Evolutionary conservation across 2,329 filamentous ascomycete species (phyloP).

Genomic region (Madurella fahalii): DNA sequence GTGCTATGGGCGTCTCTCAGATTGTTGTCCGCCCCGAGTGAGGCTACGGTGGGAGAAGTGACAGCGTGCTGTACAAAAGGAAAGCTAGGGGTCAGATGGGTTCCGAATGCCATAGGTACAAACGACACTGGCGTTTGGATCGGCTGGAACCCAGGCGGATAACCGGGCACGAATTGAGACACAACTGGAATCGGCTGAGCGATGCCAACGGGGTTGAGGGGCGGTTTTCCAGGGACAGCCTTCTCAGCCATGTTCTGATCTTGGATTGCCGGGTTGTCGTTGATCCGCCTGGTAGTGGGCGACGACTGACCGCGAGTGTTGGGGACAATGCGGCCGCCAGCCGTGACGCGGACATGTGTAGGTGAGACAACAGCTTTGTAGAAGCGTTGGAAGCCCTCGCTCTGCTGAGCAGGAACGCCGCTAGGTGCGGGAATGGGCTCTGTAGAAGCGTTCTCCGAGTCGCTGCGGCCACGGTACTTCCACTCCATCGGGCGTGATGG

Average conservation of each 20-base stretch:
- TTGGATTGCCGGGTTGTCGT: constrained; percentile 35
- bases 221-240: constrained; percentile 12
- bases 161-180: constrained; percentile 29
- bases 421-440: constrained; percentile 53
- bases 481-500: constrained; percentile 30
- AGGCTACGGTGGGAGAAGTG: constrained; percentile 10
- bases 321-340: constrained; percentile 62
- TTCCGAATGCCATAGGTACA: constrained; percentile 40
- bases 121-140: constrained; percentile 35
- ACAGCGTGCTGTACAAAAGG: constrained; percentile 21
- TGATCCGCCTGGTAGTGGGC: constrained; percentile 48
- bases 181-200: constrained; percentile 23
- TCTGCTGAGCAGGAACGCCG: constrained; percentile 51
- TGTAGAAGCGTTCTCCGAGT: constrained; percentile 38
- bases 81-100: constrained; percentile 31
- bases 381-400: constrained; percentile 64
- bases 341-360: constrained; percentile 63
- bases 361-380: constrained; percentile 66
- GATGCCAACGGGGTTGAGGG: constrained; percentile 8
- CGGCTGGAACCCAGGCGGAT: constrained; percentile 27
- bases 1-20: constrained; percentile 28
- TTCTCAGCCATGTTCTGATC: constrained; percentile 21
- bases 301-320: constrained; percentile 55
- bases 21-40: constrained; percentile 11
- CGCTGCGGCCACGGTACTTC: constrained; percentile 44